Conservation (phyloP, 2,329 filamentous ascomycete species). For the Aspergillus sp. region DNA sequence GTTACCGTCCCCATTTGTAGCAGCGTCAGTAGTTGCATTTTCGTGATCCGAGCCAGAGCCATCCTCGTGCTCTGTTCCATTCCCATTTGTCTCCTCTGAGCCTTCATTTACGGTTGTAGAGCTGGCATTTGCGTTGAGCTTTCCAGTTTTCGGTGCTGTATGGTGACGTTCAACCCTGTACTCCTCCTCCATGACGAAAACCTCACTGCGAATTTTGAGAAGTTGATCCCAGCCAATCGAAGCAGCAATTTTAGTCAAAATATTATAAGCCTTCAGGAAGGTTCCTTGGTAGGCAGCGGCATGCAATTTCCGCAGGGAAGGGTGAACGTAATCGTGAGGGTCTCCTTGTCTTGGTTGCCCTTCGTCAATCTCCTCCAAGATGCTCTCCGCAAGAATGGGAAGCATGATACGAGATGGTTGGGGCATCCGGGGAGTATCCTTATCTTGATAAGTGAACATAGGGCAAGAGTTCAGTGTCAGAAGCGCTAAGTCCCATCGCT, state of each 20-base stretch:
- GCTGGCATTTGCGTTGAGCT: constrained; percentile 63
- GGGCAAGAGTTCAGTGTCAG: constrained; percentile 96
- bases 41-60: constrained; percentile 23
- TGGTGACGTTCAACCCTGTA: constrained; percentile 71
- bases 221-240: constrained; percentile 98
- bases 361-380: constrained; percentile 94
- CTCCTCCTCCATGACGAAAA: constrained; percentile 99
- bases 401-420: constrained; percentile 84
- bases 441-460: constrained; percentile 99
- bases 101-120: constrained; percentile 71
- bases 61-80: constrained; percentile 21
- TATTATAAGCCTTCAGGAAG: constrained; percentile 88
- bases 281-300: constrained; percentile 91
- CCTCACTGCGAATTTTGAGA: constrained; percentile 87
- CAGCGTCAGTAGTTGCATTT: constrained; percentile 16
- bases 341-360: constrained; percentile 67
- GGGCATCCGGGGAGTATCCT: constrained; percentile 90
- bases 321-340: constrained; percentile 80
- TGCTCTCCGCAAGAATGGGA: constrained; percentile 80
- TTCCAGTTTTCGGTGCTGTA: constrained; percentile 13
- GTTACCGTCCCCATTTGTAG: constrained; percentile 27
- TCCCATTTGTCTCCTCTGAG: constrained; percentile 35
- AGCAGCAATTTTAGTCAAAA: constrained; percentile 90
- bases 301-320: constrained; percentile 77
- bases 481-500: constrained; percentile 94